Evolutionary conservation across 805 yeast species (phyloP).

Genomic region (Lipomyces lipofer): DNA sequence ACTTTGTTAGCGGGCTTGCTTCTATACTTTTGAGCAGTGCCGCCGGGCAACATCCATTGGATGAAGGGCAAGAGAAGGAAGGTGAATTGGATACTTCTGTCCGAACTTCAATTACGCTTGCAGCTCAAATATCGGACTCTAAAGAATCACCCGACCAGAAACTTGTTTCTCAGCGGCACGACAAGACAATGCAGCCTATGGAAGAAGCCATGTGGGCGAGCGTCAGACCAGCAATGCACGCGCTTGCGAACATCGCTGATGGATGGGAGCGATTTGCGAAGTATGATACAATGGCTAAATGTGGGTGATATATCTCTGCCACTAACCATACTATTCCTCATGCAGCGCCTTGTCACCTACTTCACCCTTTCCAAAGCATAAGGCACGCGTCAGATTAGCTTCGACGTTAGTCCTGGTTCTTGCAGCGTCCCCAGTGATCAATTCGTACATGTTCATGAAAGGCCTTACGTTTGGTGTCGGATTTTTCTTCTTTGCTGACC

Average conservation of each 20-base stretch:
- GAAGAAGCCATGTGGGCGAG: constrained; percentile 16
- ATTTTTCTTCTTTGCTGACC: constrained; percentile 10
- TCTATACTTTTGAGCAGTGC: constrained; percentile 14
- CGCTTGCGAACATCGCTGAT: constrained; percentile 12
- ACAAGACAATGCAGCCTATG: constrained; percentile 11
- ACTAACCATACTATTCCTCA: not conserved
- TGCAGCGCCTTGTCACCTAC: constrained; percentile 17
- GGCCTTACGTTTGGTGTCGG: constrained; percentile 3
- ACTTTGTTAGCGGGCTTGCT: constrained; percentile 12
- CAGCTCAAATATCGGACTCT: not conserved
- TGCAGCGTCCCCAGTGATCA: not conserved
- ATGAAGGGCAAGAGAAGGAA: not conserved
- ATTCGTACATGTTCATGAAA: constrained; percentile 12
- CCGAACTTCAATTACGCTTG: not conserved
- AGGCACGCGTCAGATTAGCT: constrained; percentile 10
- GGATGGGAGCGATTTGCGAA: constrained; percentile 19
- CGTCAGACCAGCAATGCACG: constrained; percentile 16
- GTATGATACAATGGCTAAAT: constrained; percentile 2
- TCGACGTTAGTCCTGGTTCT: not conserved
- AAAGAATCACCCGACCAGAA: not conserved
- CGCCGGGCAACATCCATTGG: not conserved
- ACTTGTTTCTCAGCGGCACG: not conserved
- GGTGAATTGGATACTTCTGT: not conserved
- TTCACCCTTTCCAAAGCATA: constrained; percentile 4
- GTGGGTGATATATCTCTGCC: not conserved